Evolutionary conservation across 805 yeast species (phyloP).

Genomic region (Candida coquimbonensis): DNA sequence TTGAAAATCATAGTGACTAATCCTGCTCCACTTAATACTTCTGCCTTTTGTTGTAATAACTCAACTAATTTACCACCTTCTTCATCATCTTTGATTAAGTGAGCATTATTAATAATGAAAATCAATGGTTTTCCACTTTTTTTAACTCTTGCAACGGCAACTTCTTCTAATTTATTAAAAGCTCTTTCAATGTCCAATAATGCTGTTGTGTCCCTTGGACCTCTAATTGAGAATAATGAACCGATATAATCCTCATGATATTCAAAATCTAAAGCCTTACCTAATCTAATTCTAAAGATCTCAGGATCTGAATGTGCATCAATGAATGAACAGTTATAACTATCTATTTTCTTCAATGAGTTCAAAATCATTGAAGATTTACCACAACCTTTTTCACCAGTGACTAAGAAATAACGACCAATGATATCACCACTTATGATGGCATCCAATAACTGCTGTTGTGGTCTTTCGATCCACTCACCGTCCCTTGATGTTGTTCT

Average conservation of each 20-base stretch:
- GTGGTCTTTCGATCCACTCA: slow-evolving; percentile 66
- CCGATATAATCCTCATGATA: slow-evolving; percentile 81
- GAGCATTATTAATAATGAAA: slow-evolving; percentile 66
- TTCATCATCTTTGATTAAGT: slow-evolving; percentile 66
- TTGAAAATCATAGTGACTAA: slow-evolving; percentile 53
- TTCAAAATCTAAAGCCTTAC: slow-evolving; percentile 66
- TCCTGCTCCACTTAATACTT: slow-evolving; percentile 59
- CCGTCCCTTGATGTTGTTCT: slow-evolving; percentile 30
- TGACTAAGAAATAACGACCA: slow-evolving; percentile 64
- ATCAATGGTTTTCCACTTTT: slow-evolving; percentile 50
- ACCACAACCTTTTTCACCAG: slow-evolving; percentile 87
- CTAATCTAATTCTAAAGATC: slow-evolving; percentile 67
- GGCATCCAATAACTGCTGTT: slow-evolving; percentile 57
- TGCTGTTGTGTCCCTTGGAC: slow-evolving; percentile 83
- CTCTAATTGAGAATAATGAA: slow-evolving; percentile 68
- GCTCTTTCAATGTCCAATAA: slow-evolving; percentile 78
- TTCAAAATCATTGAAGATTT: slow-evolving; percentile 71
- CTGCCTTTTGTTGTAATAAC: slow-evolving; percentile 78
- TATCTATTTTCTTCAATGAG: slow-evolving; percentile 56
- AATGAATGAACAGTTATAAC: slow-evolving; percentile 58
- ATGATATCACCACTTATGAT: slow-evolving; percentile 54
- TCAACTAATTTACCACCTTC: slow-evolving; percentile 68
- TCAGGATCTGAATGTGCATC: slow-evolving; percentile 88
- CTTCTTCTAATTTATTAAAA: slow-evolving; percentile 65
- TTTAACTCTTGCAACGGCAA: slow-evolving; percentile 46